Conservation (phyloP, 345 rosid species). For the Eutrema japonicum region DNA sequence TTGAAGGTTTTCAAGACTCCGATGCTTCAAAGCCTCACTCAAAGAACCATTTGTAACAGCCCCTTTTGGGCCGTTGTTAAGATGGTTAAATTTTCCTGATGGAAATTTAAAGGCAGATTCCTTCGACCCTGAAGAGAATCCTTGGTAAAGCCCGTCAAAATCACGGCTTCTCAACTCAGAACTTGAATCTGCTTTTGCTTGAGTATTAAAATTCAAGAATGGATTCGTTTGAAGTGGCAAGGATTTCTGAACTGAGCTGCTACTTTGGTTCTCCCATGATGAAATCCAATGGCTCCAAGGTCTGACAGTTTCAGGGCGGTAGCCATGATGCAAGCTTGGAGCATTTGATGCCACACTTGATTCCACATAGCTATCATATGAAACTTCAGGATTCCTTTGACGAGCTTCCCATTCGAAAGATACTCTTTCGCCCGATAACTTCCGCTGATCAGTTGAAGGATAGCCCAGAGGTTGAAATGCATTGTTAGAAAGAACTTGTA, state of each 20-base stretch:
- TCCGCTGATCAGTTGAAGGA: slow-evolving; percentile 55
- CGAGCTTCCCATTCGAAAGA: slow-evolving; percentile 47
- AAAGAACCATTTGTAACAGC: slow-evolving; percentile 49
- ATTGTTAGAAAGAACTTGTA: slow-evolving; percentile 51
- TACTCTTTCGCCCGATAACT: slow-evolving; percentile 50
- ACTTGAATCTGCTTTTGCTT: slow-evolving; percentile 51
- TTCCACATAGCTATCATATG: slow-evolving; percentile 50
- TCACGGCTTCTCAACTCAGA: slow-evolving; percentile 52
- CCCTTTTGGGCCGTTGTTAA: slow-evolving; percentile 16
- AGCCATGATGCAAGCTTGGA: slow-evolving; percentile 47
- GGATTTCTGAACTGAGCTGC: slow-evolving; percentile 61
- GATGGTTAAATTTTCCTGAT: slow-evolving; percentile 31
- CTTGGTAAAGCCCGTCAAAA: slow-evolving; percentile 57
- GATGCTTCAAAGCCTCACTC: slow-evolving; percentile 42
- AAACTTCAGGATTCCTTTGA: slow-evolving; percentile 50
- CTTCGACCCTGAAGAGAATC: slow-evolving; percentile 59
- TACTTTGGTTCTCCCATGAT: slow-evolving; percentile 58
- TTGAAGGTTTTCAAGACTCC: slow-evolving; percentile 48
- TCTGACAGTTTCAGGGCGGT: slow-evolving; percentile 53
- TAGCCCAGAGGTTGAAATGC: slow-evolving; percentile 50
- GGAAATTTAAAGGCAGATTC: slow-evolving; percentile 37
- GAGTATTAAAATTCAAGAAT: slow-evolving; percentile 49
- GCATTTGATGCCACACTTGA: slow-evolving; percentile 55
- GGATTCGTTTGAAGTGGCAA: slow-evolving; percentile 57
- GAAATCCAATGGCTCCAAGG: slow-evolving; percentile 61